These are phyloP conservation scores for Pythium myriotylum DNA, from an alignment of 352 stramenopile species.

Conservation along the genomic window DNA sequence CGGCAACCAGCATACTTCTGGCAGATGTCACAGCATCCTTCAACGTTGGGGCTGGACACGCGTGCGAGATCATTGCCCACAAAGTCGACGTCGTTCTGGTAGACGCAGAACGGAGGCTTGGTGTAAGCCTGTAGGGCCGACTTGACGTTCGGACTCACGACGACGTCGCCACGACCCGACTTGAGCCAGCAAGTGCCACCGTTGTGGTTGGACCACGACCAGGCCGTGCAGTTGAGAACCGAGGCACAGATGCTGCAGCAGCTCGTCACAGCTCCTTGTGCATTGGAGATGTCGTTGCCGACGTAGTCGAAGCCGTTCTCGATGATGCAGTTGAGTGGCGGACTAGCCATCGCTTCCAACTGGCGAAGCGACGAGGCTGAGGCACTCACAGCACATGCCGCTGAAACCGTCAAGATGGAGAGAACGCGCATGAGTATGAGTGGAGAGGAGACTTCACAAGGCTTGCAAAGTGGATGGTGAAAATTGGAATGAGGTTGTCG, in stretches of 20 bases:
- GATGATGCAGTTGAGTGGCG: neutral
- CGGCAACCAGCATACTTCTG: conserved; percentile 29
- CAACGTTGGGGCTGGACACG: conserved; percentile 3
- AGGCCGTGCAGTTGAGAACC: neutral
- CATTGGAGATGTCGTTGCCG: conserved; percentile 3
- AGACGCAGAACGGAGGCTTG: neutral
- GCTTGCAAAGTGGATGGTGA: no score
- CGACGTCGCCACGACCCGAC: neutral
- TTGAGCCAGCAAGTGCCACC: conserved; percentile 14
- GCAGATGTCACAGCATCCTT: conserved; percentile 28
- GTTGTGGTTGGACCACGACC: conserved; percentile 7
- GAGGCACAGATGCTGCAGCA: conserved; percentile 1
- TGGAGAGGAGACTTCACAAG: no score
- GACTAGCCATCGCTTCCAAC: neutral
- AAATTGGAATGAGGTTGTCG: no score
- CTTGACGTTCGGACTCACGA: conserved; percentile 3
- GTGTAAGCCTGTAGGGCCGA: neutral
- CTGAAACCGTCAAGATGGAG: no score
- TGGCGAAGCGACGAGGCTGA: neutral
- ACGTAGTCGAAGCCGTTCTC: conserved; percentile 7
- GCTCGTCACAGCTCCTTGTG: neutral
- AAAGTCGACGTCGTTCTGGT: conserved; percentile 28
- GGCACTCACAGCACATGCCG: neutral
- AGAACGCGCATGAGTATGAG: no score
- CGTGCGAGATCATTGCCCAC: conserved; percentile 31